phyloP scores from a whole-genome alignment of 257 asterid genomes.

The Capsicum baccatum region DNA sequence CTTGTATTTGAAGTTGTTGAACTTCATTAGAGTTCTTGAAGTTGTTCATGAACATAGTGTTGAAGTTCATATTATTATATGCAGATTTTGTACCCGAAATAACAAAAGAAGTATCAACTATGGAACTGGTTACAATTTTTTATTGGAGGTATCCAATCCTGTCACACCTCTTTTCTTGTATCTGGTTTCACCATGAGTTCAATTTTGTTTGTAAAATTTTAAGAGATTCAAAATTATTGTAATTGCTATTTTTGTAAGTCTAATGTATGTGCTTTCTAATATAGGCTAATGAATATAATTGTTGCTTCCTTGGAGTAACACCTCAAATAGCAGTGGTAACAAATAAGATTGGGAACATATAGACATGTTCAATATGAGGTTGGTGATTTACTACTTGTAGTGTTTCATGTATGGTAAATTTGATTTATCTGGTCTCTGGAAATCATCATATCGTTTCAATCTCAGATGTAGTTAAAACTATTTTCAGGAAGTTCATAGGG shows the following conservation, averaged over 20 bases:
- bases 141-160: constrained; percentile 44
- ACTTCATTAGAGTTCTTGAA: no score
- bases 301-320: constrained; percentile 48
- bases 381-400: not conserved
- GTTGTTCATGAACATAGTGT: no score
- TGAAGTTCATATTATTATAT: no score
- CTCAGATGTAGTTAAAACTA: constrained; percentile 40
- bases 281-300: constrained; percentile 56
- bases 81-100: no score
- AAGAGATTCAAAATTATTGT: not conserved
- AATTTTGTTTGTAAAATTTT: not conserved
- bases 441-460: constrained; percentile 1
- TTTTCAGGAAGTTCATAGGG: constrained; percentile 41
- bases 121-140: constrained; percentile 46
- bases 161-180: constrained; percentile 22
- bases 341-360: constrained; percentile 55
- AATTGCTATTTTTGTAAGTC: not conserved
- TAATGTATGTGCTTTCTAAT: constrained; percentile 22
- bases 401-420: not conserved
- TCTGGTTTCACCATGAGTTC: not conserved
- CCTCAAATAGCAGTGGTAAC: constrained; percentile 47
- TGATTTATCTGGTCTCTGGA: constrained; percentile 25
- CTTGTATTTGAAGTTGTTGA: no score
- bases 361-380: constrained; percentile 48
- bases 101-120: constrained; percentile 32